Evolutionary conservation across 176 grass and related monocot species (phyloP), one percentile per base, ranked within the genome.

Genomic region (Bolboschoenus planiculmis): DNA sequence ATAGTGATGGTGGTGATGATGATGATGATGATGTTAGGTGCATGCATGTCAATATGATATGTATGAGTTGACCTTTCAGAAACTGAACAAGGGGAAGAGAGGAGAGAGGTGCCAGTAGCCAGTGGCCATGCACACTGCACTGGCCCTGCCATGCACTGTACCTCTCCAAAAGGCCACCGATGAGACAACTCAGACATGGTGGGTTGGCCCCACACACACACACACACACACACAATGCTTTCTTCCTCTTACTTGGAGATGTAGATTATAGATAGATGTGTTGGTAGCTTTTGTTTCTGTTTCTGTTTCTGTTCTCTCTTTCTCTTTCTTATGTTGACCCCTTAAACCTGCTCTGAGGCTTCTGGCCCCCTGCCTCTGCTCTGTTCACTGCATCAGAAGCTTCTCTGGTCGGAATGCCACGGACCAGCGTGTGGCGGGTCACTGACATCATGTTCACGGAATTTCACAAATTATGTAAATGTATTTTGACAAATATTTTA

Each of bases 121-220:
- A 29, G 23, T 10, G 6, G 0, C 42, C 42, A 44, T 44, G 42
- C 10, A 46, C 33, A 66, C 62, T 66, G 18, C 18, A n/a, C n/a
- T n/a, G n/a, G n/a, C n/a, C n/a, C n/a, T n/a, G n/a, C n/a, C n/a
- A n/a, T n/a, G n/a, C 34, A 39, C 24, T 75, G 71, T 48, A 75
- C 43, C 71, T 75, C 71, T 75, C 71, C 42, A 50, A 75, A 50
- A 50, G 71, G 71, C 71, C 71, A 75, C 71, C 10, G 71, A 75
- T 4, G 71, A 42, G 71, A 75, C 71, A 75, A 75, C 71, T 75
- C 71, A 2, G 5, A 16, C 23, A 24, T 43, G 36, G 9, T 71
- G 71, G 18, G n/a, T 73, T 14, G 18, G 23, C 13, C 42, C 71
- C 40, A 75, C 11, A 42, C 43, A 8, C n/a, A n/a, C n/a, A n/a